Evolutionary conservation across 805 yeast genomes (phyloP).

Genomic region (Saccharomycopsis amapae): DNA sequence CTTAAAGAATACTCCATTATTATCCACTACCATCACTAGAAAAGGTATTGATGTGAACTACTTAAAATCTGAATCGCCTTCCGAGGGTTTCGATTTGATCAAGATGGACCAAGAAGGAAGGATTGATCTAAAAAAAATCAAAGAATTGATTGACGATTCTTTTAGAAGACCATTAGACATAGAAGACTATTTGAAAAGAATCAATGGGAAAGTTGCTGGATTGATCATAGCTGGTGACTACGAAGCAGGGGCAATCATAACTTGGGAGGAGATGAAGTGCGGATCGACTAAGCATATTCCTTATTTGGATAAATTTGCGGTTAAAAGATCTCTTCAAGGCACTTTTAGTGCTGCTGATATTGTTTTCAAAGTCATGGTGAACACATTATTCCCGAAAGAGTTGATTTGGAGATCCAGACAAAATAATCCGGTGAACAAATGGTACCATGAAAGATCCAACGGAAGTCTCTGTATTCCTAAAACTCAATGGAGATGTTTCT

Average conservation of each 20-base stretch:
- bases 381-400: conserved; percentile 59
- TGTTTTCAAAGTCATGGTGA: conserved; percentile 71
- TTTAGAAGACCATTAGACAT: conserved; percentile 64
- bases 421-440: conserved; percentile 86
- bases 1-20: conserved; percentile 46
- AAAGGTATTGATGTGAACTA: conserved; percentile 49
- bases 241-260: conserved; percentile 90
- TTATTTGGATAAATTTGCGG: conserved; percentile 92
- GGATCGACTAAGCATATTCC: conserved; percentile 40
- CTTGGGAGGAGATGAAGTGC: conserved; percentile 55
- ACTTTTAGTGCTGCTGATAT: conserved; percentile 91
- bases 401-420: conserved; percentile 85
- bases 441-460: conserved; percentile 90
- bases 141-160: conserved; percentile 65
- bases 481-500: conserved; percentile 20
- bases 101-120: conserved; percentile 32
- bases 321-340: conserved; percentile 76
- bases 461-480: conserved; percentile 43
- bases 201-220: conserved; percentile 62
- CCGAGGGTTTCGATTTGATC: conserved; percentile 34
- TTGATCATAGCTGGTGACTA: conserved; percentile 87
- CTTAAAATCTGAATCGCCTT: conserved; percentile 24
- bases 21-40: conserved; percentile 73
- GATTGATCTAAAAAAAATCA: conserved; percentile 52
- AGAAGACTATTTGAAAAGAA: conserved; percentile 58